A percentile compares a stretch with the other conserved stretches of the same genome.
Conservation (phyloP, 1,284 basidiomycete genomes). For the Phylloboletellus chloephorus region DNA sequence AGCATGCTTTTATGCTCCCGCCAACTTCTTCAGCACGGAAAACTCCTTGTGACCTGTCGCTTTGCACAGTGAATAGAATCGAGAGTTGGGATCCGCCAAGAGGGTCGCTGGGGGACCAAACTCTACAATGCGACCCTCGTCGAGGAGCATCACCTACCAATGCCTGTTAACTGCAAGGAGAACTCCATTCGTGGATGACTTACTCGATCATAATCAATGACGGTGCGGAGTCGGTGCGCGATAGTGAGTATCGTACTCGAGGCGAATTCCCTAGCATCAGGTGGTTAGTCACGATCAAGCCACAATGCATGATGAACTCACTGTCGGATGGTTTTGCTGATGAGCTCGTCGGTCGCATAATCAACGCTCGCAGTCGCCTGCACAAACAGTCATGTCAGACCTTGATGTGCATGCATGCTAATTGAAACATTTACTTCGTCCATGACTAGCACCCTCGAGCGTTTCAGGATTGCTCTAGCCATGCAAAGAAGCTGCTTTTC, state of each 20-base stretch:
- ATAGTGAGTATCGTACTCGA: conserved; percentile 65
- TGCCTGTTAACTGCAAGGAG: not conserved
- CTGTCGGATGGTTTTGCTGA: conserved; percentile 55
- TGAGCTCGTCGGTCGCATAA: conserved; percentile 61
- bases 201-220: conserved; percentile 65
- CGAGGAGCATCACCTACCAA: conserved; percentile 76
- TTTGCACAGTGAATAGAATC: conserved; percentile 75
- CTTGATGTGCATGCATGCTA: not conserved
- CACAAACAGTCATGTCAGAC: not conserved
- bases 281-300: conserved; percentile 1
- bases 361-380: conserved; percentile 43
- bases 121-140: conserved; percentile 79
- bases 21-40: conserved; percentile 62
- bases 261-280: conserved; percentile 50
- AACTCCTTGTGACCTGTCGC: conserved; percentile 82
- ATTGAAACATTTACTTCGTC: conserved; percentile 39
- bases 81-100: conserved; percentile 58
- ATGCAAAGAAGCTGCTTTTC: conserved; percentile 65
- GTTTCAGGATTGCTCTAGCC: conserved; percentile 58
- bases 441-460: conserved; percentile 56
- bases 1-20: conserved; percentile 38
- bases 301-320: conserved; percentile 28
- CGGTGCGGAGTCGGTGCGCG: conserved; percentile 65
- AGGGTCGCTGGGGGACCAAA: conserved; percentile 70
- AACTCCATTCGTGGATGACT: conserved; percentile 20